Evolutionary conservation across 2,329 filamentous ascomycete genomes (phyloP).

Genomic region (Waltergamsia citrina): DNA sequence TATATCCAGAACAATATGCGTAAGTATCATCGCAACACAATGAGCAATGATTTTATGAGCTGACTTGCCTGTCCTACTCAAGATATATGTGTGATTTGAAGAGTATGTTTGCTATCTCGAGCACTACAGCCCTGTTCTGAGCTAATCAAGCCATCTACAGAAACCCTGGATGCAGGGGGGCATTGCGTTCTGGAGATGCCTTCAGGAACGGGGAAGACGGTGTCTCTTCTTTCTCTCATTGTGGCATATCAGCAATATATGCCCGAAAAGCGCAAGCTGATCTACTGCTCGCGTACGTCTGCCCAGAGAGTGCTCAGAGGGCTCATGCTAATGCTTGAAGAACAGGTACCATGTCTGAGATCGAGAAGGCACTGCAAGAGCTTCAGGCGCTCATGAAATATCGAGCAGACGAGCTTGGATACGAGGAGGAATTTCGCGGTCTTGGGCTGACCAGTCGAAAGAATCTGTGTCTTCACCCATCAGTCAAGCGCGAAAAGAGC

Average conservation of each 20-base stretch:
- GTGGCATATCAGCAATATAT: constrained; percentile 94
- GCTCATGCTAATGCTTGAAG: neutral
- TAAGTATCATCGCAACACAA: constrained; percentile 16
- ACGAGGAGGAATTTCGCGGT: constrained; percentile 86
- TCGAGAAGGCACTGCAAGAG: constrained; percentile 93
- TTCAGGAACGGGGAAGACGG: constrained; percentile 95
- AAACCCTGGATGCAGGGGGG: constrained; percentile 83
- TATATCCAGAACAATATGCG: constrained; percentile 53
- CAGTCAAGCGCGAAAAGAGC: constrained; percentile 93
- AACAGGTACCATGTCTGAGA: constrained; percentile 90
- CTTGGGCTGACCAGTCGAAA: constrained; percentile 92
- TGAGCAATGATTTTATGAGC: neutral
- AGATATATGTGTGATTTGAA: constrained; percentile 51
- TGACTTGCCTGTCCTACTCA: neutral
- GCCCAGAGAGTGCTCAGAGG: neutral
- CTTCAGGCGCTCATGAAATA: constrained; percentile 93
- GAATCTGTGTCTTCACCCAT: constrained; percentile 92
- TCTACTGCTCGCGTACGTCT: constrained; percentile 80
- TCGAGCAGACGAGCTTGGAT: constrained; percentile 77
- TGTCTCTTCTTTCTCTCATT: constrained; percentile 89
- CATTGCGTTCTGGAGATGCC: constrained; percentile 99
- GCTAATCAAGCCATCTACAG: constrained; percentile 17
- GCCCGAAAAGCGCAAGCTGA: constrained; percentile 88
- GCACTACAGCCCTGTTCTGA: neutral
- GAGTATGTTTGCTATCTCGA: constrained; percentile 21